Base-by-base conservation (phyloP, 768 basidiomycete species). In the Paxillus ammoniavirescens region DNA sequence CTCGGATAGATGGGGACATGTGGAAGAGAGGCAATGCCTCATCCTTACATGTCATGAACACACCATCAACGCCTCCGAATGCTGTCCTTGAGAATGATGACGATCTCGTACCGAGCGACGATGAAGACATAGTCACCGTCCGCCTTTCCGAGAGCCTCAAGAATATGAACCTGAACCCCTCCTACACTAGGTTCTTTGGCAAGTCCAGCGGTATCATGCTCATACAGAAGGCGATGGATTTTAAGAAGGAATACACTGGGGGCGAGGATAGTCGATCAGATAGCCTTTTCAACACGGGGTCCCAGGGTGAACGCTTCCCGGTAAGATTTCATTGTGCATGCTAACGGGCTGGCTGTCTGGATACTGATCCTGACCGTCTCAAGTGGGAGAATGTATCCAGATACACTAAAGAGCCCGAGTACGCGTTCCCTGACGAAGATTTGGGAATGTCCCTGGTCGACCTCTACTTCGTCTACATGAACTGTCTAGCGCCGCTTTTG, bases 401-500 rank as follows among this genome's bases (percentile, higher is more conserved):
- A 5, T 2, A 49, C 40, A 49, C 59, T 8, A 37, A 47, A 9
- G 66, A 65, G 14, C 58, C 72, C 2, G 49, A 58, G 2, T 80
- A 77, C 61, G 54, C 30, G 1, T 85, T 83, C 60, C 85, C 84
- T 0, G 73, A 78, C 4, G 53, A 67, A 0, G 77, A 81, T 42
- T 77, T 93, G 42, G 72, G 80, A 14, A 41, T 55, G 8, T 42
- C 59, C 0, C 75, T 94, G 36, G 68, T 91, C 36, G 77, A 85
- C 37, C 69, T 82, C 23, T 93, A 87, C 61, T 96, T 94, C 64
- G 54, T 56, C 1, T 57, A 78, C 33, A 50, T 77, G 54, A 88
- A 92, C 61, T 54, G 76, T n/a, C 73, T 78, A 50, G 61, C 81
- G 0, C 90, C 91, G 1, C 74, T 94, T 3, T 74, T 96, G 5